Evolutionary conservation across 352 stramenopile species (phyloP).

Genomic region (Globisporangium ultimum): DNA sequence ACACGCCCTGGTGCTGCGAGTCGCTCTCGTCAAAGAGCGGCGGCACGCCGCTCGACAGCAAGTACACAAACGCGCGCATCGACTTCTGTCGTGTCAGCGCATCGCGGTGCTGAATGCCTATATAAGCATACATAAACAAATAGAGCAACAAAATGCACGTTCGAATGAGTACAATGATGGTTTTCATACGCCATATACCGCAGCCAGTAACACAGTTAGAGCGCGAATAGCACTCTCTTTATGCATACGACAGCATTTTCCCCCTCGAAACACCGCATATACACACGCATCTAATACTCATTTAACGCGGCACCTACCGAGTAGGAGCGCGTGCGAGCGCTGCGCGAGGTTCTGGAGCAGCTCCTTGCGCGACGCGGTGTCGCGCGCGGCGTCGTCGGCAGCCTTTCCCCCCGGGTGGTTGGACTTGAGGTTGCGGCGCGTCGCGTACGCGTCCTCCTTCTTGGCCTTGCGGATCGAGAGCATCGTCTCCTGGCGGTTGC

Average conservation of each 20-base stretch:
- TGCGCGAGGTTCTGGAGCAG: conserved; percentile 78
- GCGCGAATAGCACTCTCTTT: too few relatives aligned
- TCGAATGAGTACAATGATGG: too few relatives aligned
- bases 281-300: neutral
- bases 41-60: conserved; percentile 82
- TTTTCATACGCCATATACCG: too few relatives aligned
- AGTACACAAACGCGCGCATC: conserved; percentile 84
- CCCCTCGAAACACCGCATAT: neutral
- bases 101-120: conserved; percentile 80
- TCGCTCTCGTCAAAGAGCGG: conserved; percentile 81
- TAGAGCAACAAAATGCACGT: too few relatives aligned
- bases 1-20: conserved; percentile 79
- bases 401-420: conserved; percentile 47
- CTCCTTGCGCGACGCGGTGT: conserved; percentile 48
- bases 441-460: conserved; percentile 87
- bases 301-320: conserved; percentile 27
- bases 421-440: conserved; percentile 80
- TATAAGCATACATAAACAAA: neutral
- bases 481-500: conserved; percentile 85
- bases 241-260: neutral
- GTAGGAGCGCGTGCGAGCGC: conserved; percentile 71
- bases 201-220: too few relatives aligned
- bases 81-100: conserved; percentile 71
- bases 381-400: conserved; percentile 15
- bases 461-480: conserved; percentile 86